phyloP scores from a whole-genome alignment of 257 asterid genomes.

The Paraleonurus japonicus region DNA sequence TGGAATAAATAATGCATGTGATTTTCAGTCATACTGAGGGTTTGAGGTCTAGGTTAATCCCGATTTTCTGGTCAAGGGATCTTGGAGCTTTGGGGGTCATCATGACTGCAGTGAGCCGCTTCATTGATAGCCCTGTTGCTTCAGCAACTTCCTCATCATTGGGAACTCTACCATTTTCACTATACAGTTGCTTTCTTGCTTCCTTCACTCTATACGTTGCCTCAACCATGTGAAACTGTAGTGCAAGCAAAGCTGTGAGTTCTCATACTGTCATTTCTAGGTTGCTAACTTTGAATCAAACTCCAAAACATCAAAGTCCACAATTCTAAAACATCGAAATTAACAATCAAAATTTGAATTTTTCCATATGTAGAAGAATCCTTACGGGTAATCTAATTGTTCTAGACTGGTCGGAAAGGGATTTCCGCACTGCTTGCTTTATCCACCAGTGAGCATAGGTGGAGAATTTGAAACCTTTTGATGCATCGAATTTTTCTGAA shows the following conservation, averaged over 20 bases:
- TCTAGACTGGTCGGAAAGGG: constrained; percentile 72
- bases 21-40: constrained; percentile 55
- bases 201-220: constrained; percentile 91
- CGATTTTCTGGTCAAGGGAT: constrained; percentile 90
- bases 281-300: background rate
- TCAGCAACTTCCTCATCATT: constrained; percentile 73
- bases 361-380: constrained; percentile 2
- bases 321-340: background rate
- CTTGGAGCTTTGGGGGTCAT: constrained; percentile 85
- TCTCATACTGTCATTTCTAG: background rate
- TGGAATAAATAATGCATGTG: constrained; percentile 7
- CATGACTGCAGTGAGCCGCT: constrained; percentile 75
- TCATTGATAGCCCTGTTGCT: constrained; percentile 88
- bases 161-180: constrained; percentile 70
- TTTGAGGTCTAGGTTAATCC: constrained; percentile 69
- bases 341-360: background rate
- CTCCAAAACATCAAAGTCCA: too few relatives aligned
- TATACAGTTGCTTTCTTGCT: constrained; percentile 73
- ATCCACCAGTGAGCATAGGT: constrained; percentile 99
- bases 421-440: constrained; percentile 71
- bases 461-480: constrained; percentile 90
- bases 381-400: constrained; percentile 66
- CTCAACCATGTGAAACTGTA: constrained; percentile 91
- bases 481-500: constrained; percentile 84
- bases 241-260: constrained; percentile 13